Conservation (phyloP, 805 yeast species). For the Ogataea trehaloabstinens region DNA sequence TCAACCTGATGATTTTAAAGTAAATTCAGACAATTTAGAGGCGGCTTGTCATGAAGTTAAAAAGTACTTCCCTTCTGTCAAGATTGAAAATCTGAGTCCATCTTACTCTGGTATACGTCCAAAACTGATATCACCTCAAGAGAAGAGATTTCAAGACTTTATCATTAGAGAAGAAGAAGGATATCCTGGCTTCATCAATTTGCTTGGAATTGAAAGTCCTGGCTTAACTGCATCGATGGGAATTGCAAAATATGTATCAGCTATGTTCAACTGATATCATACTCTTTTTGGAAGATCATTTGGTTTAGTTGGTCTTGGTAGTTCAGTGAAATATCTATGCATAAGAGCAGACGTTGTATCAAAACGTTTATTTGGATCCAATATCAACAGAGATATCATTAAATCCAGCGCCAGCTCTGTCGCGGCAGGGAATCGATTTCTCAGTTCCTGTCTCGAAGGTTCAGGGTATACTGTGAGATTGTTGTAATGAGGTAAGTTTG, state of each 20-base stretch:
- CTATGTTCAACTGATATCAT: slow-evolving; percentile 19
- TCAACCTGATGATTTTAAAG: slow-evolving; percentile 44
- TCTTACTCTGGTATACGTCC: slow-evolving; percentile 86
- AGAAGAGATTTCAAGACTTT: slow-evolving; percentile 63
- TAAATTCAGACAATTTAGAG: slow-evolving; percentile 46
- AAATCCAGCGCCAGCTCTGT: slow-evolving; percentile 79
- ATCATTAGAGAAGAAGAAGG: slow-evolving; percentile 67
- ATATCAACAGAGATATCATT: slow-evolving; percentile 64
- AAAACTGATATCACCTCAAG: slow-evolving; percentile 52
- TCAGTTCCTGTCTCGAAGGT: slow-evolving; percentile 75
- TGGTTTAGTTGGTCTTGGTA: slow-evolving; percentile 74
- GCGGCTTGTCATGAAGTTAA: slow-evolving; percentile 58
- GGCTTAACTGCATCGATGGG: slow-evolving; percentile 84
- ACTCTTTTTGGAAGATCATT: slow-evolving; percentile 44
- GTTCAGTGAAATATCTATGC: slow-evolving; percentile 67
- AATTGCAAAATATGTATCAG: slow-evolving; percentile 68
- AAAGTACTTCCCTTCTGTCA: slow-evolving; percentile 62
- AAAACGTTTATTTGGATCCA: slow-evolving; percentile 78
- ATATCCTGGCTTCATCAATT: slow-evolving; percentile 73
- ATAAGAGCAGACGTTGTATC: slow-evolving; percentile 60
- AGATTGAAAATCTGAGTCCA: slow-evolving; percentile 51
- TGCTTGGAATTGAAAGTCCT: slow-evolving; percentile 86
- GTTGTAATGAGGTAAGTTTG: slow-evolving; percentile 72
- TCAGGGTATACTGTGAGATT: slow-evolving; percentile 75
- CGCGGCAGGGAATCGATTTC: slow-evolving; percentile 87